Base-by-base conservation (phyloP, 129 eudicot species). In the Centella asiatica region DNA sequence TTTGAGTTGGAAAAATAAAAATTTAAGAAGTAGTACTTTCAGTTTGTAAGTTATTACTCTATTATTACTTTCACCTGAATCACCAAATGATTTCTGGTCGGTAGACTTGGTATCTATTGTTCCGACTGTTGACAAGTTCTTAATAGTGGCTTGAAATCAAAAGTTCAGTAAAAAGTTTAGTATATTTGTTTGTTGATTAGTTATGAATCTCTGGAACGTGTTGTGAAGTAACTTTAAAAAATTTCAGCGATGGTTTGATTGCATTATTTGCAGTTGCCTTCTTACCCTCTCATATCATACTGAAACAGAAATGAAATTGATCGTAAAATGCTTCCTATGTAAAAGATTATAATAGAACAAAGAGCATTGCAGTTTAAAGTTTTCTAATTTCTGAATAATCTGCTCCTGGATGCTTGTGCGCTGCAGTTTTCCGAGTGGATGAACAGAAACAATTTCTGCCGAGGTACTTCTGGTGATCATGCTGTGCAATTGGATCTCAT, bases 361-460 rank as follows among this genome's bases (percentile, higher is more conserved):
- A 32, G 6, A 32, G n/a, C n/a, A n/a, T n/a, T n/a, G n/a, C n/a
- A n/a, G n/a, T n/a, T n/a, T n/a, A 32, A 64, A 23, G 26, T 47
- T 9, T 19, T n/a, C 17, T 14, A 10, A n/a, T 57, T 42, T 57
- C 4, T 20, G 18, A 32, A 45, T 24, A 40, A 5, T 67, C 12
- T 56, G 28, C 49, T 32, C 34, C 37, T 51, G 15, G 18, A 24
- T 33, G 15, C 49, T 69, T 68, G 32, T 42, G 23, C 33, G 57
- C 12, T 5, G 65, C 71, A 79, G 85, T 52, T 71, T 27, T 79
- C 75, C 15, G 74, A 74, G 58, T 79, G 85, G 85, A 72, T 68
- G 70, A 62, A 57, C 24, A 25, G 48, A 42, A 70, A 50, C 27
- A 53, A 55, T 48, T 36, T 71, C 34, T 66, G 53, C 57, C 26